phyloP scores from a whole-genome alignment of 2,329 filamentous ascomycete genomes.

The Fusarium sp. region DNA sequence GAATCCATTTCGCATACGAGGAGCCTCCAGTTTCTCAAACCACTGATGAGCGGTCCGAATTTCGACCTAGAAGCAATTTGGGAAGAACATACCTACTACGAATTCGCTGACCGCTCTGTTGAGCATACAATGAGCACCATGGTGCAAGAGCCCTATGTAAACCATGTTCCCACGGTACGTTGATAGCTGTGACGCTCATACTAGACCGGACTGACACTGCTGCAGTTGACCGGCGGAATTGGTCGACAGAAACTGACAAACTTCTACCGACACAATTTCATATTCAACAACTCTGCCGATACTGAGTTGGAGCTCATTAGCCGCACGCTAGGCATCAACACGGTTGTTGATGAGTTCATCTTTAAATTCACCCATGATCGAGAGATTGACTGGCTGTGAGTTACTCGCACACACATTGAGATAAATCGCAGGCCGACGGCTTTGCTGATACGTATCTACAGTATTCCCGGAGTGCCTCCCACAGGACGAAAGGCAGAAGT shows the following conservation, averaged over 20 bases:
- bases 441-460: not conserved
- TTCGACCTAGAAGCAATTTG: constrained; percentile 83
- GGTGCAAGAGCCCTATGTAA: constrained; percentile 83
- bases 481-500: constrained; percentile 66
- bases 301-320: constrained; percentile 76
- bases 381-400: constrained; percentile 76
- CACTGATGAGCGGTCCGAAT: constrained; percentile 69
- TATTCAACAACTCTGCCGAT: constrained; percentile 78
- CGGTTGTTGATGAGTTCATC: constrained; percentile 79
- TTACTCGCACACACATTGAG: constrained; percentile 12
- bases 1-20: not conserved
- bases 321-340: constrained; percentile 77
- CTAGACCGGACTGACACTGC: not conserved
- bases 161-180: constrained; percentile 77
- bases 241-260: constrained; percentile 71
- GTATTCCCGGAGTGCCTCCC: constrained; percentile 63
- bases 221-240: constrained; percentile 73
- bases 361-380: constrained; percentile 72
- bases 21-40: constrained; percentile 61
- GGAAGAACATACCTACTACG: constrained; percentile 81
- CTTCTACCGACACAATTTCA: constrained; percentile 81
- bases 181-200: not conserved
- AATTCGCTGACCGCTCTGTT: constrained; percentile 77
- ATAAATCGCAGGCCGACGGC: not conserved
- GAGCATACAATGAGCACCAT: constrained; percentile 84